phyloP scores from a whole-genome alignment of 2,329 filamentous ascomycete genomes.

The Fusarium lyarnte region DNA sequence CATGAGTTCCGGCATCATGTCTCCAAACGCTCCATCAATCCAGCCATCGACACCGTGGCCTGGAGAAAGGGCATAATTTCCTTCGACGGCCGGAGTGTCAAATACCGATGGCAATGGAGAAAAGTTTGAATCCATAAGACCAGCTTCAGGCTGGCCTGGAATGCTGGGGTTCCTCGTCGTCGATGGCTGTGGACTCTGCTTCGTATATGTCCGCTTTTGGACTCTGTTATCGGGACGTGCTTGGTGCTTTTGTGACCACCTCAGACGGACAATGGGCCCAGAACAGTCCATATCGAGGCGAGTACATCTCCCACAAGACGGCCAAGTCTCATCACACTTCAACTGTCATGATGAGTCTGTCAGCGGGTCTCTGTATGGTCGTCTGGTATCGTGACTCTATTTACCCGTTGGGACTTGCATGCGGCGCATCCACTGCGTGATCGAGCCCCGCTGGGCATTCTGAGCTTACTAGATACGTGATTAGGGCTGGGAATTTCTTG shows the following conservation, averaged over 20 bases:
- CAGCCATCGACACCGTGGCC: background rate
- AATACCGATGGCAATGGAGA: fast-evolving
- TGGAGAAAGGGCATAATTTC: fast-evolving
- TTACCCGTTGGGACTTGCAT: background rate
- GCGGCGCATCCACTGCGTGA: background rate
- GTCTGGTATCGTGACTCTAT: fast-evolving
- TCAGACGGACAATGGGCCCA: background rate
- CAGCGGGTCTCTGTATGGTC: background rate
- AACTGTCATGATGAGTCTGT: background rate
- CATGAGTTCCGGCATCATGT: background rate
- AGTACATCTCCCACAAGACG: fast-evolving
- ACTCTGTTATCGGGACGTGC: fast-evolving
- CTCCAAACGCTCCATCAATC: background rate
- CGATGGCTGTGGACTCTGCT: background rate
- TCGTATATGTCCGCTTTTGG: background rate
- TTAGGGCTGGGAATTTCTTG: too few relatives aligned
- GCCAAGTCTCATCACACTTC: background rate
- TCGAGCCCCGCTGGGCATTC: background rate
- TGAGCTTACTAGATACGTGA: fast-evolving
- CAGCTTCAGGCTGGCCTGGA: fast-evolving
- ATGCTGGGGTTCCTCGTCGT: fast-evolving
- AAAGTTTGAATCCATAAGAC: fast-evolving
- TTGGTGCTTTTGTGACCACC: background rate
- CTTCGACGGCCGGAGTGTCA: fast-evolving
- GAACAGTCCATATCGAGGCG: background rate